Conservation (phyloP, 225 moss, liverwort and hornwort species). For the Sphagnum tenellum region DNA sequence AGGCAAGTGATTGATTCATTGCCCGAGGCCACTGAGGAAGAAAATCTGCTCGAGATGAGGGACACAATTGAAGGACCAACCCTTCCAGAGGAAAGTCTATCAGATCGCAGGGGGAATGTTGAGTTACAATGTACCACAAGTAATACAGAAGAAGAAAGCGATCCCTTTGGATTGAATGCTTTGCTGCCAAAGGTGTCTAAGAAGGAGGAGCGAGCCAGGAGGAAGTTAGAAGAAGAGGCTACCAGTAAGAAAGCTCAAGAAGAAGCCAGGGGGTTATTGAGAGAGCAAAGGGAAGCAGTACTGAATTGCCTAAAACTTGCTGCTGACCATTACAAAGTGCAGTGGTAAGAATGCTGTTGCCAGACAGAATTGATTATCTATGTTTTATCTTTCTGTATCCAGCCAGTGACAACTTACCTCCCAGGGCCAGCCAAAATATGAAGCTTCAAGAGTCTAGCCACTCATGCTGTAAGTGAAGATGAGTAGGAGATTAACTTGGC, state of each 20-base stretch:
- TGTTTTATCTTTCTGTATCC: too few relatives aligned
- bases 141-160: slow-evolving; percentile 52
- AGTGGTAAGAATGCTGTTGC: slow-evolving; percentile 38
- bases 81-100: slow-evolving; percentile 10
- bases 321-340: slow-evolving; percentile 62
- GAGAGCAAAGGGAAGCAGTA: slow-evolving; percentile 67
- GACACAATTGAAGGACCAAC: slow-evolving; percentile 19
- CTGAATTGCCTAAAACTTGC: slow-evolving; percentile 66
- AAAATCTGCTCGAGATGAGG: slow-evolving; percentile 25
- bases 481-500: too few relatives aligned
- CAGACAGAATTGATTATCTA: too few relatives aligned
- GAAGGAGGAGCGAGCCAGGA: slow-evolving; percentile 78
- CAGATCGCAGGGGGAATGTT: slow-evolving; percentile 23
- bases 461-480: too few relatives aligned
- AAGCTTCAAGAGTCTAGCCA: too few relatives aligned
- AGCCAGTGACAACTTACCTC: too few relatives aligned
- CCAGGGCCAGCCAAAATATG: too few relatives aligned
- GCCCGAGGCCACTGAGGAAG: slow-evolving; percentile 66
- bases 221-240: slow-evolving; percentile 74
- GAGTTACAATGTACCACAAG: slow-evolving; percentile 7
- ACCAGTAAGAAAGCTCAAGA: slow-evolving; percentile 49
- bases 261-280: slow-evolving; percentile 51
- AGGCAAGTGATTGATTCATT: slow-evolving; percentile 67
- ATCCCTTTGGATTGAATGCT: slow-evolving; percentile 96
- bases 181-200: slow-evolving; percentile 84